These are phyloP conservation scores for Cornus florida DNA, from an alignment of 148 eudicot genomes.

Conservation along the genomic window DNA sequence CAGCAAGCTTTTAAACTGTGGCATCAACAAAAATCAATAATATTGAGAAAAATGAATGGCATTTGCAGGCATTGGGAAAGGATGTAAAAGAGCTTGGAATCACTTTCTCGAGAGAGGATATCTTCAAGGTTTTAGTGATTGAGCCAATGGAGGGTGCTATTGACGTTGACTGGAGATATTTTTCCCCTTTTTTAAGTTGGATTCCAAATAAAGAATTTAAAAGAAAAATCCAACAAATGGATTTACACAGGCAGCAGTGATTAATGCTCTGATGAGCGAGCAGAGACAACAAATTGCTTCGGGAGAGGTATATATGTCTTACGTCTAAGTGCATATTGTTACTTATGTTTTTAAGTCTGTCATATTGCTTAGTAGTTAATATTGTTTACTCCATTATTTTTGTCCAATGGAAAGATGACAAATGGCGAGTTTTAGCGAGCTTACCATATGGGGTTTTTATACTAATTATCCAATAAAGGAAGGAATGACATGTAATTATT, in stretches of 20 bases:
- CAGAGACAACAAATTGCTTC: conserved; percentile 39
- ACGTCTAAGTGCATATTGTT: no score
- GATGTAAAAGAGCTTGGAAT: conserved; percentile 61
- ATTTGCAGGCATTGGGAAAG: conserved; percentile 62
- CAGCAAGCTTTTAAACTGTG: background rate
- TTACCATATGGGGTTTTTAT: no score
- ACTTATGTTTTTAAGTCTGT: background rate
- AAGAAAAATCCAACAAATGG: conserved; percentile 40
- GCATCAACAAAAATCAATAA: background rate
- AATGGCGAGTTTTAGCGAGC: no score
- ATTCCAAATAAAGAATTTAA: conserved; percentile 67
- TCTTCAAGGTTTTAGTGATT: conserved; percentile 51
- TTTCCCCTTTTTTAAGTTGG: conserved; percentile 82
- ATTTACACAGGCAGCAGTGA: conserved; percentile 58
- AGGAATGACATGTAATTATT: no score
- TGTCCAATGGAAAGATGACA: no score
- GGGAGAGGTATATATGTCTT: conserved; percentile 37
- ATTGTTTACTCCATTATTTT: no score
- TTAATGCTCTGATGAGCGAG: conserved; percentile 64
- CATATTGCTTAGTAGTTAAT: background rate
- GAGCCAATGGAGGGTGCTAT: conserved; percentile 89
- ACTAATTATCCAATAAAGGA: no score
- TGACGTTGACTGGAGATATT: conserved; percentile 95
- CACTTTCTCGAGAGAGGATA: conserved; percentile 59
- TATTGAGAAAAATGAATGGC: background rate